These are phyloP conservation scores for Hsuehochloa calcarea DNA, from an alignment of 176 grass and related monocot species.

Conservation along the genomic window DNA sequence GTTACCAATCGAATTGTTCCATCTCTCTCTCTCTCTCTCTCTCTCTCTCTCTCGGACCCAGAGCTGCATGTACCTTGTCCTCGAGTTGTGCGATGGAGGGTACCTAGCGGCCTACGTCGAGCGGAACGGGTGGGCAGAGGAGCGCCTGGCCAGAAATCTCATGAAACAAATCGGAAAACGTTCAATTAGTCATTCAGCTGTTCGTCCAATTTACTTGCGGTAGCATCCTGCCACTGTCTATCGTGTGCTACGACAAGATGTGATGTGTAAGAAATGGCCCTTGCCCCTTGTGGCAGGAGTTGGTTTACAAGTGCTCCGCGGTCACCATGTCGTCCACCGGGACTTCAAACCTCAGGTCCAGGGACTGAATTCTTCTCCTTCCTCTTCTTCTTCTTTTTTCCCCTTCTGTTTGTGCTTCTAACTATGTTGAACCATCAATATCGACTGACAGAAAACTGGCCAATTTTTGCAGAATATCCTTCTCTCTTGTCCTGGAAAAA, in stretches of 20 bases:
- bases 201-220: background rate
- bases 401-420: background rate
- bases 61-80: constrained; percentile 42
- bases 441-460: background rate
- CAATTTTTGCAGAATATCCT: constrained; percentile 50
- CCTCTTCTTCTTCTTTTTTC: too few species aligned
- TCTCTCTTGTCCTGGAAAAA: constrained; percentile 32
- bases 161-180: constrained; percentile 45
- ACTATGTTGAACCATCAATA: background rate
- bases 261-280: background rate
- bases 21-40: too few species aligned
- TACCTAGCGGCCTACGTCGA: constrained; percentile 41
- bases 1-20: background rate
- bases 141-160: constrained; percentile 48
- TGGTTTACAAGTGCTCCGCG: constrained; percentile 48
- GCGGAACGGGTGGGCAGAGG: constrained; percentile 33
- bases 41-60: constrained; percentile 22
- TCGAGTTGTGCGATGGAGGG: constrained; percentile 52
- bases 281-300: constrained; percentile 54
- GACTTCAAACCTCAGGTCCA: constrained; percentile 67
- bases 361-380: background rate
- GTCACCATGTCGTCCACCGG: constrained; percentile 59
- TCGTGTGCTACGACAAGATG: background rate
- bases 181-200: background rate
- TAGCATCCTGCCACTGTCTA: too few species aligned